A percentile compares a stretch with the other conserved stretches of the same genome.
Evolutionary conservation across 164 flowering plant genomes (phyloP).

Genomic region (Houttuynia cordata): DNA sequence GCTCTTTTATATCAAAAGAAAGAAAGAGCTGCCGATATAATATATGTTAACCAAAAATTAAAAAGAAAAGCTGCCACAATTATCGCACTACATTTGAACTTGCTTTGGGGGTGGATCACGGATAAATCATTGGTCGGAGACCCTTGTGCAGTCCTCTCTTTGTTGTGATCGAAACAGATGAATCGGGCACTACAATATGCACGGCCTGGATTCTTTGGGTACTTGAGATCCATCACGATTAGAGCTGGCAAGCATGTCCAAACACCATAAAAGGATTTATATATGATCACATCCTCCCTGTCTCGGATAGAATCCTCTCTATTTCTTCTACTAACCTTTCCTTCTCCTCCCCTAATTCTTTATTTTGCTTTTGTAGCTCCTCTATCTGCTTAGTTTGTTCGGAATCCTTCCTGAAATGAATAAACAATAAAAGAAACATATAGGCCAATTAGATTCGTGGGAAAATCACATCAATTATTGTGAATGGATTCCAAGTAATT

Average conservation of each 20-base stretch:
- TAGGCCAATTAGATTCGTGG: not conserved
- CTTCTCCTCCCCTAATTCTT: slow-evolving; percentile 50
- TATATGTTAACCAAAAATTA: no score
- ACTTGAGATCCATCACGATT: no score
- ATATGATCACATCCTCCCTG: slow-evolving; percentile 26
- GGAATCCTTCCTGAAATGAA: slow-evolving; percentile 62
- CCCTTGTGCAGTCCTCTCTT: no score
- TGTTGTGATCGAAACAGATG: no score
- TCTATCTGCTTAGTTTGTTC: slow-evolving; percentile 86
- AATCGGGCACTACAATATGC: no score
- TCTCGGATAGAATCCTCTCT: slow-evolving; percentile 46
- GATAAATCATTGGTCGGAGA: no score
- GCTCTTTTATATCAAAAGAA: no score
- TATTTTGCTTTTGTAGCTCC: slow-evolving; percentile 65
- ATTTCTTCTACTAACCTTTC: slow-evolving; percentile 69
- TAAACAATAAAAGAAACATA: not conserved
- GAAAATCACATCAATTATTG: not conserved
- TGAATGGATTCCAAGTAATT: not conserved
- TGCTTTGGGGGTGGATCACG: no score
- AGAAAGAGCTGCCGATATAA: no score
- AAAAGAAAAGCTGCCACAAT: no score
- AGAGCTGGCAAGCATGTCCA: not conserved
- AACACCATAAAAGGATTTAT: not conserved
- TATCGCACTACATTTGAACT: no score
- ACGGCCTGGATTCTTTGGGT: no score